Evolutionary conservation across 1,284 basidiomycete species (phyloP).

Genomic region (Ganoderma leucocontextum): DNA sequence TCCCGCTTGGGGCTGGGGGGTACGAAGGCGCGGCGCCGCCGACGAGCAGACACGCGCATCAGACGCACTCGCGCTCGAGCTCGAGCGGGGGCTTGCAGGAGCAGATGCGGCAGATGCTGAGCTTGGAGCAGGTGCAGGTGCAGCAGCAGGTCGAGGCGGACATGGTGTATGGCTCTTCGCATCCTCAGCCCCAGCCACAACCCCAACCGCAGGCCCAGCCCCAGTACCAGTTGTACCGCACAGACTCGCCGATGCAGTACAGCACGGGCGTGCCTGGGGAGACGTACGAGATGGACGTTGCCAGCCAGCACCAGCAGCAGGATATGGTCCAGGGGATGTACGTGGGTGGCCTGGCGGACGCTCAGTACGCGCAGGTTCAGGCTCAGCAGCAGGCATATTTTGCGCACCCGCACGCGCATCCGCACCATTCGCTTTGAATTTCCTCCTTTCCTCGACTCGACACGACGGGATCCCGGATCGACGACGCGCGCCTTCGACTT

Average conservation of each 20-base stretch:
- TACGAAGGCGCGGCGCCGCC: constrained; percentile 31
- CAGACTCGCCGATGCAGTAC: constrained; percentile 42
- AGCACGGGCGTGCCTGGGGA: constrained; percentile 19
- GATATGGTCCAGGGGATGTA: constrained; percentile 20
- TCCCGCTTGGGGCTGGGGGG: constrained; percentile 47
- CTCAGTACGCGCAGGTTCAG: constrained; percentile 19
- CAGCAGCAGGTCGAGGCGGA: constrained; percentile 22
- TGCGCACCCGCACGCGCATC: constrained; percentile 27
- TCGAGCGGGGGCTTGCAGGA: constrained; percentile 42
- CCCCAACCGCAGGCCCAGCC: constrained; percentile 18
- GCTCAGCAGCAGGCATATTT: constrained; percentile 27
- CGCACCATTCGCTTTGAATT: constrained; percentile 32
- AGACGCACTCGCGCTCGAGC: constrained; percentile 33
- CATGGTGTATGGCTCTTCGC: constrained; percentile 15
- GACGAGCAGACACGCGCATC: constrained; percentile 7
- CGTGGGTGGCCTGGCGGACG: constrained; percentile 16
- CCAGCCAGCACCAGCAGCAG: constrained; percentile 20
- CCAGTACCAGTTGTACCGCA: constrained; percentile 34
- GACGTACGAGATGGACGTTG: constrained; percentile 35
- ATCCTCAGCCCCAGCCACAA: neutral
- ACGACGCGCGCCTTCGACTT: neutral
- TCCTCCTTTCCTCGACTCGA: neutral
- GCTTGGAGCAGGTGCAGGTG: constrained; percentile 35
- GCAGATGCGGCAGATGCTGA: constrained; percentile 44
- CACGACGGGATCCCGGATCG: constrained; percentile 1